These are phyloP conservation scores for Nemania diffusa DNA, from an alignment of 2,329 filamentous ascomycete genomes.

Conservation along the genomic window DNA sequence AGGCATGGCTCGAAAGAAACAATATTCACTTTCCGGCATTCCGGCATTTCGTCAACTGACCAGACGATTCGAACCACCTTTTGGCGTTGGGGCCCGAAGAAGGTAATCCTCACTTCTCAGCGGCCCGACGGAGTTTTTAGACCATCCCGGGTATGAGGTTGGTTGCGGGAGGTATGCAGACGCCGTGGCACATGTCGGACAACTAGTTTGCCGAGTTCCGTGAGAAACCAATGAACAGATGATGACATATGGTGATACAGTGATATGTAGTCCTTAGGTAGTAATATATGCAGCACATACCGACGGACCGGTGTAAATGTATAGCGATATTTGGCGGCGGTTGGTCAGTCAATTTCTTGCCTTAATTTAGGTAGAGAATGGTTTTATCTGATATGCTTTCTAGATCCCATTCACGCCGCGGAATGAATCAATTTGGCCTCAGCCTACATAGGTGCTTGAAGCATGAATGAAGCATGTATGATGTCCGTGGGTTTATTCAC, in stretches of 20 bases:
- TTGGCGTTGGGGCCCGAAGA: neutral
- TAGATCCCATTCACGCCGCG: neutral
- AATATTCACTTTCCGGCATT: neutral
- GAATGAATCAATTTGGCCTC: neutral
- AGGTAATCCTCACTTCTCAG: neutral
- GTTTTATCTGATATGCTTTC: neutral
- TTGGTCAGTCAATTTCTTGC: neutral
- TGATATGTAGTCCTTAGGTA: neutral
- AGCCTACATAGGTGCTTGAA: neutral
- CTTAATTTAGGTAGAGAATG: slow-evolving; percentile 2
- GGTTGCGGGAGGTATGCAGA: neutral
- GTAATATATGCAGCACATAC: neutral
- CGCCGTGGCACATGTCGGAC: neutral
- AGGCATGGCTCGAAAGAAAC: neutral
- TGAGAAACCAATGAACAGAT: neutral
- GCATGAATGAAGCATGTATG: neutral
- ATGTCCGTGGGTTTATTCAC: too few relatives aligned
- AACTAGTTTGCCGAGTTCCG: neutral
- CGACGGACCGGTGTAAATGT: neutral
- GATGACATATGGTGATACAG: neutral
- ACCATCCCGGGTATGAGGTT: neutral
- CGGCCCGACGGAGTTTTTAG: neutral
- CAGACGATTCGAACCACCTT: neutral
- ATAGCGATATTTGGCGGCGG: neutral
- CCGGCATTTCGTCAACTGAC: neutral